phyloP scores from a whole-genome alignment of 73 alveolate genomes.

The Tetrahymena malaccensis region DNA sequence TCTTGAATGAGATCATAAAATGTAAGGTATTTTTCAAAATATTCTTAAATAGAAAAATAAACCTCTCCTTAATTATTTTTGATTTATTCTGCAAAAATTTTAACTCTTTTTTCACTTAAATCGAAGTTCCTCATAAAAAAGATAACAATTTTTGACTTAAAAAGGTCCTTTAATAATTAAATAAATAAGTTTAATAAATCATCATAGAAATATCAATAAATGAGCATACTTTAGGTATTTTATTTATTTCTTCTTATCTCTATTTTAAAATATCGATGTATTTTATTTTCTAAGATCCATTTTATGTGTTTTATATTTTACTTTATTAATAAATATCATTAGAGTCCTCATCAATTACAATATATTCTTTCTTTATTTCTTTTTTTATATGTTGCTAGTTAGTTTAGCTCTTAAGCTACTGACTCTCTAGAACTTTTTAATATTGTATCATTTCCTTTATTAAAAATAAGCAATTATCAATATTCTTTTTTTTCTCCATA shows the following conservation, averaged over 20 bases:
- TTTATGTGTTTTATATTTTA: background rate
- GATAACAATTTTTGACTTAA: background rate
- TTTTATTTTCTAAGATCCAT: background rate
- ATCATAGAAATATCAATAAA: background rate
- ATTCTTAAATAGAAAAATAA: background rate
- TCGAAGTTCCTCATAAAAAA: background rate
- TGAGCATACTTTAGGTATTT: background rate
- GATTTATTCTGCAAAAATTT: background rate
- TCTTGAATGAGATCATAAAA: background rate
- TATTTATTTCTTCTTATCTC: background rate
- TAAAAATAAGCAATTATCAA: background rate
- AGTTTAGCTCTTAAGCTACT: background rate
- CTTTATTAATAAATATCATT: background rate
- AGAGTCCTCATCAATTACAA: background rate
- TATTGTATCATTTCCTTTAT: background rate
- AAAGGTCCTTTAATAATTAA: background rate
- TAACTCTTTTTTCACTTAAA: background rate
- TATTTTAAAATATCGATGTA: background rate
- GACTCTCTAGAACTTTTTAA: background rate
- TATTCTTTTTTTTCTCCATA: background rate
- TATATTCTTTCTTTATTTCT: background rate
- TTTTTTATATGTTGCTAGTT: background rate
- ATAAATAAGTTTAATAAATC: background rate
- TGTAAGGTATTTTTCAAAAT: background rate
- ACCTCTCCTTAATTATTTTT: background rate